A percentile compares a stretch with the other conserved stretches of the same genome.
Evolutionary conservation across 2,329 filamentous ascomycete species (phyloP).

Genomic region (Paraconiothyrium sp.): DNA sequence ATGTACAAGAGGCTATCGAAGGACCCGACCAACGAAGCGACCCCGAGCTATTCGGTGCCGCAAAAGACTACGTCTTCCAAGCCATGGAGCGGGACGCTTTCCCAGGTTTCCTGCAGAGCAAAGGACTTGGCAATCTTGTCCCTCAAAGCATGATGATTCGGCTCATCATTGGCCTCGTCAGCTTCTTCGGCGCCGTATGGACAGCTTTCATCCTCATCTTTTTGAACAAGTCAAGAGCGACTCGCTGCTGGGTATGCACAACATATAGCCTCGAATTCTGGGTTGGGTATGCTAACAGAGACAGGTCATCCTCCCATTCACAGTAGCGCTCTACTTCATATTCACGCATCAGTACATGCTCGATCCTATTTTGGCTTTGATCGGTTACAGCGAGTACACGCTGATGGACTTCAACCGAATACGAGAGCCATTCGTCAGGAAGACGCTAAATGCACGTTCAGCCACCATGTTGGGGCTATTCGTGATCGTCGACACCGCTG

Average conservation of each 20-base stretch:
- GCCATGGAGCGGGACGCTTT: conserved; percentile 99
- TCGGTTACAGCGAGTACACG: conserved; percentile 96
- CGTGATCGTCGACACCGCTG: conserved; percentile 77
- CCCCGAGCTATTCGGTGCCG: conserved; percentile 94
- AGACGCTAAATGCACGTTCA: conserved; percentile 83
- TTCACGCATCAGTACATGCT: conserved; percentile 92
- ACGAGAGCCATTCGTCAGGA: conserved; percentile 89
- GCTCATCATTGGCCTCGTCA: conserved; percentile 82
- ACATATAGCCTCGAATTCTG: neutral
- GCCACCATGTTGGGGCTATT: conserved; percentile 82
- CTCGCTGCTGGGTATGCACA: conserved; percentile 78
- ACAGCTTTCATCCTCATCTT: conserved; percentile 93
- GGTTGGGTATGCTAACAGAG: conserved; percentile 38
- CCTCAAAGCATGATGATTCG: conserved; percentile 88
- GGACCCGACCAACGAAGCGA: conserved; percentile 86
- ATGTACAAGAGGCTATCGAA: conserved; percentile 89
- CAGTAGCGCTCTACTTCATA: conserved; percentile 79
- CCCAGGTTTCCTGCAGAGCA: conserved; percentile 92
- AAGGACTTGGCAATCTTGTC: conserved; percentile 94
- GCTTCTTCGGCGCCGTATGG: conserved; percentile 95
- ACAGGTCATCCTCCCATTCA: conserved; percentile 86
- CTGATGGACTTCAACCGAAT: conserved; percentile 91
- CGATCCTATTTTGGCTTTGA: conserved; percentile 86
- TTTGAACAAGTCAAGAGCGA: conserved; percentile 76
- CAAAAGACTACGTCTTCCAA: conserved; percentile 99